These are phyloP conservation scores for Calonectria montana DNA, from an alignment of 2,329 filamentous ascomycete genomes.

Conservation along the genomic window DNA sequence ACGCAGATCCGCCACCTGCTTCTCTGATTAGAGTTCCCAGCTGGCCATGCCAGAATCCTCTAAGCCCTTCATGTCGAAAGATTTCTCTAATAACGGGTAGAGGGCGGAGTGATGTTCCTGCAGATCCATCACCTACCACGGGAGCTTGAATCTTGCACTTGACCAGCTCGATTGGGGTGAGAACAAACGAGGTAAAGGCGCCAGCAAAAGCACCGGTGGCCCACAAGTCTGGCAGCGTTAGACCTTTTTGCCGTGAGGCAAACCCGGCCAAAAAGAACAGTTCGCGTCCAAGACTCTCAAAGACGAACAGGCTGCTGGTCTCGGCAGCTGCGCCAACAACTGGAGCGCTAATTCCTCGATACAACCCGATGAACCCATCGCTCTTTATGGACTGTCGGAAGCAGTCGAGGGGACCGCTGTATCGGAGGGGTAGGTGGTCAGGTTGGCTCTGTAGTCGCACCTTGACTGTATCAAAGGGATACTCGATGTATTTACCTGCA, in stretches of 20 bases:
- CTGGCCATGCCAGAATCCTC: conserved; percentile 96
- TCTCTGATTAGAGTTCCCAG: conserved; percentile 93
- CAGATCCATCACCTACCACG: conserved; percentile 53
- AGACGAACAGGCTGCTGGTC: conserved; percentile 92
- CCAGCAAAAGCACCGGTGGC: conserved; percentile 88
- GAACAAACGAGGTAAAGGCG: conserved; percentile 87
- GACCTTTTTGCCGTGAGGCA: conserved; percentile 63
- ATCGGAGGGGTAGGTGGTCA: conserved; percentile 82
- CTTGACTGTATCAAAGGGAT: conserved; percentile 98
- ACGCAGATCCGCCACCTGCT: conserved; percentile 91
- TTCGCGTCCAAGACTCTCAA: conserved; percentile 81
- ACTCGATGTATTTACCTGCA: conserved; percentile 95
- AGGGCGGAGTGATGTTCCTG: conserved; percentile 67
- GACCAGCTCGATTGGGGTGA: conserved; percentile 96
- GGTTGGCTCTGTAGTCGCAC: conserved; percentile 97
- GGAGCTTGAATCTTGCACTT: conserved; percentile 98
- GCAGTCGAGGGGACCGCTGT: conserved; percentile 90
- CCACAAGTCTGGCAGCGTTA: conserved; percentile 82
- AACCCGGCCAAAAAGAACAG: conserved; percentile 67
- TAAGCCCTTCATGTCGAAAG: conserved; percentile 83
- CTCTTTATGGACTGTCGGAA: conserved; percentile 85
- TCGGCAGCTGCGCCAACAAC: conserved; percentile 92
- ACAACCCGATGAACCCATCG: conserved; percentile 85
- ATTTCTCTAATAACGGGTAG: conserved; percentile 80
- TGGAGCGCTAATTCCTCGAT: conserved; percentile 92